phyloP scores from a whole-genome alignment of 2,329 filamentous ascomycete genomes.

The Pezicula neosporulosa region DNA sequence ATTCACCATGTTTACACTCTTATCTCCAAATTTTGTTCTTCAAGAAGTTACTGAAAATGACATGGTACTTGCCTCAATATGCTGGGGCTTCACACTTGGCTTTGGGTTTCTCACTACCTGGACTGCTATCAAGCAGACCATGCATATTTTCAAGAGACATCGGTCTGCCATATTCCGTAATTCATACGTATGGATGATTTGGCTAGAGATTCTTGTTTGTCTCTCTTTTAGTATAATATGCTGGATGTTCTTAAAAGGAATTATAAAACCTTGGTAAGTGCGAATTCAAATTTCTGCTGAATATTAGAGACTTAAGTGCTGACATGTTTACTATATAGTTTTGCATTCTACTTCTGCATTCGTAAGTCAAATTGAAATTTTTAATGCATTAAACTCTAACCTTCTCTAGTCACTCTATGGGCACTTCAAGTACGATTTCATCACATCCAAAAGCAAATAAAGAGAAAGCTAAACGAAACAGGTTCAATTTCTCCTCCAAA shows the following conservation, averaged over 20 bases:
- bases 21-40: background rate
- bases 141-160: background rate
- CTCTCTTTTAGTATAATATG: constrained; percentile 33
- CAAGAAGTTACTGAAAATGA: background rate
- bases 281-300: constrained; percentile 8
- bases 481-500: constrained; percentile 48
- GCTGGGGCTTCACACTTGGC: constrained; percentile 29
- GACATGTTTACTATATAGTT: constrained; percentile 2
- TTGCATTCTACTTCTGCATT: constrained; percentile 10
- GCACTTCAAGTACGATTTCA: constrained; percentile 28
- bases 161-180: constrained; percentile 18
- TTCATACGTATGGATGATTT: constrained; percentile 36
- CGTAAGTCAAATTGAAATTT: background rate
- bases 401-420: constrained; percentile 29
- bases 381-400: background rate
- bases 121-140: constrained; percentile 31
- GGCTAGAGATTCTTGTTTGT: constrained; percentile 38
- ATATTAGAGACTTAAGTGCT: constrained; percentile 7
- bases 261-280: constrained; percentile 16
- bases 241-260: constrained; percentile 34
- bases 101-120: constrained; percentile 30
- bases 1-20: background rate
- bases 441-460: background rate
- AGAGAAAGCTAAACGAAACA: constrained; percentile 13
- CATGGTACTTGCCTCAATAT: background rate